Percentiles rank a stretch among this genome's conserved stretches.
Evolutionary conservation across 257 asterid genomes (phyloP).

Genomic region (Asclepias syriaca): DNA sequence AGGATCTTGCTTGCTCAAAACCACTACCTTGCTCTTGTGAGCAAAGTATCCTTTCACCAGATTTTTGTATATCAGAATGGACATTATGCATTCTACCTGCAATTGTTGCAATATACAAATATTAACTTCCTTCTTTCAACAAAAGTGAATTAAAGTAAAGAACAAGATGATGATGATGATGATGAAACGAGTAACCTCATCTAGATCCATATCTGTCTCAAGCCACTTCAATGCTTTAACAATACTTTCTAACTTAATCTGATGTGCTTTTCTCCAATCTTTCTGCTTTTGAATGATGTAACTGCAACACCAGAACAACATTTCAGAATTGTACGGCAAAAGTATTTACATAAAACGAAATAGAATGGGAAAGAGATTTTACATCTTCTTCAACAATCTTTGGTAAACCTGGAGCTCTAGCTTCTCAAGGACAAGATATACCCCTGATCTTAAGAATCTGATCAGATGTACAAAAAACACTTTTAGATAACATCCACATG

Average conservation of each 20-base stretch:
- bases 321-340: slow-evolving; percentile 4
- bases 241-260: slow-evolving; percentile 45
- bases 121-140: background rate
- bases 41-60: slow-evolving; percentile 93
- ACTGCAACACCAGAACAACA: slow-evolving; percentile 1
- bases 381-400: slow-evolving; percentile 87
- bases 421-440: slow-evolving; percentile 89
- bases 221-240: slow-evolving; percentile 82
- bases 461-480: slow-evolving; percentile 12
- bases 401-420: slow-evolving; percentile 97
- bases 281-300: slow-evolving; percentile 59
- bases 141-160: background rate
- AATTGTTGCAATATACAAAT: background rate
- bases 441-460: slow-evolving; percentile 95
- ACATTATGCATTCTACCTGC: slow-evolving; percentile 94
- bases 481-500: background rate
- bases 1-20: slow-evolving; percentile 92
- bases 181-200: slow-evolving; percentile 55
- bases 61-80: slow-evolving; percentile 84
- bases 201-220: slow-evolving; percentile 81
- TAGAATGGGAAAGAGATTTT: slow-evolving; percentile 22
- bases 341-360: slow-evolving; percentile 2
- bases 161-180: background rate
- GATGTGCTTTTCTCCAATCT: slow-evolving; percentile 86
- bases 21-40: slow-evolving; percentile 92